Evolutionary conservation across 192 early-diverging fungal genomes (phyloP).

Genomic region (Radiomyces spectabilis): DNA sequence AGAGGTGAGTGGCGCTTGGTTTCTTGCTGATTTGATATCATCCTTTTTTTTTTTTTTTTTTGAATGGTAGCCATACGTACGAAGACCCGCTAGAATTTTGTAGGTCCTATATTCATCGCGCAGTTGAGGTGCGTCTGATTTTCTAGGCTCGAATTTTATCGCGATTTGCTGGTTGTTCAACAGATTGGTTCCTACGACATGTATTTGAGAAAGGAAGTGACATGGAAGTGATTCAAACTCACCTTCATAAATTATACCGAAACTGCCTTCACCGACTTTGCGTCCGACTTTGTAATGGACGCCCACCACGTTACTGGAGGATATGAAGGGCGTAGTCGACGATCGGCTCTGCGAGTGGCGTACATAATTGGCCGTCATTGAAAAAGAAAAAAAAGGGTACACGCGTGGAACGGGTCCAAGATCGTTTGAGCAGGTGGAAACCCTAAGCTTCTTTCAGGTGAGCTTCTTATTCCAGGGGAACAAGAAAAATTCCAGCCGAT

Average conservation of each 20-base stretch:
- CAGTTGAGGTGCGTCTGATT: conserved; percentile 95
- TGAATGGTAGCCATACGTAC: conserved; percentile 19
- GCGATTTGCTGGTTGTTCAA: conserved; percentile 88
- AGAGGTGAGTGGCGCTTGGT: no score
- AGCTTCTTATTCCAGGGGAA: no score
- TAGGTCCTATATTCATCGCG: conserved; percentile 95
- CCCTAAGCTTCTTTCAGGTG: no score
- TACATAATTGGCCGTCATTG: no score
- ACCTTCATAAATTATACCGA: conserved; percentile 49
- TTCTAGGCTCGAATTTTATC: conserved; percentile 96
- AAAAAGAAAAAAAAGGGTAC: no score
- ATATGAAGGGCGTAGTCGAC: neutral
- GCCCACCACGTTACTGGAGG: conserved; percentile 32
- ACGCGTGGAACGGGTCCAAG: no score
- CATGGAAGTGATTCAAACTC: neutral
- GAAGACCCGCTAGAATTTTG: conserved; percentile 76
- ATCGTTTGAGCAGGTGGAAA: no score
- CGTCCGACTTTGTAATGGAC: conserved; percentile 38
- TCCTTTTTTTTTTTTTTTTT: neutral
- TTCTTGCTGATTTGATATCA: neutral
- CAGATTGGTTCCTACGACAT: conserved; percentile 65
- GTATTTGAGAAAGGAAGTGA: neutral
- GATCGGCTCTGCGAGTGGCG: no score
- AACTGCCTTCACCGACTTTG: conserved; percentile 48
- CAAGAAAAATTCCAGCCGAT: no score